A percentile compares a stretch with the other conserved stretches of the same genome.
Evolutionary conservation across 164 flowering plant genomes (phyloP).

Genomic region (Hamamelis virginiana): DNA sequence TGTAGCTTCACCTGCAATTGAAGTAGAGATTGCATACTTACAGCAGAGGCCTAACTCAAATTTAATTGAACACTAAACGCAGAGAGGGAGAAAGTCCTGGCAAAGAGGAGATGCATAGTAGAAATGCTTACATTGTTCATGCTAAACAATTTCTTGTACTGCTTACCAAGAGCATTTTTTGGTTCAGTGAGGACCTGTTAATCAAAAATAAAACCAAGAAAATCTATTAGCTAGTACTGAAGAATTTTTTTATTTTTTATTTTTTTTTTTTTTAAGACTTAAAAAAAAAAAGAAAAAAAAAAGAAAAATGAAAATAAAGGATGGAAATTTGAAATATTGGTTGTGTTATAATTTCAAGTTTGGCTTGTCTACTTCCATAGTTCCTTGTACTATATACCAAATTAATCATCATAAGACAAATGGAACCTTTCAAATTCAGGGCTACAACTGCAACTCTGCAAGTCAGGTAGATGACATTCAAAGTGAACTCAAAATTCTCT

Average conservation of each 20-base stretch:
- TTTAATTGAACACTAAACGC: not conserved
- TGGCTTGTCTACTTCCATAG: not conserved
- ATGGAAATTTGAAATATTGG: not conserved
- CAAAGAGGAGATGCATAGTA: not conserved
- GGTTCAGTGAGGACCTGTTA: constrained; percentile 88
- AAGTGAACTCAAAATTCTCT: not conserved
- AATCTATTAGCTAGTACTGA: not conserved
- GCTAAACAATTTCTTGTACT: constrained; percentile 88
- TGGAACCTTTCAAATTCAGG: not conserved
- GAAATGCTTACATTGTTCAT: constrained; percentile 82
- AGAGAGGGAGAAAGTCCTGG: not conserved
- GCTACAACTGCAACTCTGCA: not conserved
- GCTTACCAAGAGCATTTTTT: constrained; percentile 95
- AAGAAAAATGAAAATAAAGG: no score
- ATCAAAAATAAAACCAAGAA: constrained; percentile 13
- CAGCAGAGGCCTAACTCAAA: not conserved
- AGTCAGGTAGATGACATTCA: not conserved
- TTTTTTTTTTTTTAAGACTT: no score
- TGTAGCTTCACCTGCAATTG: constrained; percentile 83
- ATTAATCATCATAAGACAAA: not conserved
- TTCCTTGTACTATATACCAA: not conserved
- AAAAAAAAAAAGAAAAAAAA: no score
- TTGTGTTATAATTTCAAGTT: not conserved
- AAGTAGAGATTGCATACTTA: not conserved
- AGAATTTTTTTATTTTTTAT: no score